Base-by-base conservation (phyloP, 192 early-diverging fungal species). In the Coemansia sp. region DNA sequence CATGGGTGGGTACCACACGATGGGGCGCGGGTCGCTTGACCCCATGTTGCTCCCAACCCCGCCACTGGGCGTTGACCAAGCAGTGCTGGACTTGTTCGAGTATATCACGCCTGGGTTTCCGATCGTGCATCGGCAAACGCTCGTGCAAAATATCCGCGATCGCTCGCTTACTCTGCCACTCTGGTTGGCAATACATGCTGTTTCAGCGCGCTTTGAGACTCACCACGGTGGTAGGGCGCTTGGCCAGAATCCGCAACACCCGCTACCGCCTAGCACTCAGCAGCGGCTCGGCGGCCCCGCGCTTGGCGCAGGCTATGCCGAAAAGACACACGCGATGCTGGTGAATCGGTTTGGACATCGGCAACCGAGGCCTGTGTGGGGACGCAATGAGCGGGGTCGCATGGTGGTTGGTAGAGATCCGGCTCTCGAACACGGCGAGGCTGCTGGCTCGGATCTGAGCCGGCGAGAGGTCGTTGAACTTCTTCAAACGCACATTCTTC, bases 171-270 rank as follows among this genome's bases (percentile, higher is more conserved):
- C 72, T 7, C 80, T 77, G 11, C 80, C 80, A 0, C 65, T 82
- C 32, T 82, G 80, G 80, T 75, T 82, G 22, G 75, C 80, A 27
- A 82, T 82, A 34, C 80, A 82, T 41, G 80, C 75, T 0, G 71
- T 82, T 13, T 61, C 80, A 8, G 71, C 80, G 9, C 75, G 71
- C 10, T 82, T 77, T 49, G 75, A 71, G 37, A 9, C 70, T 1
- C 69, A 70, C 10, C 66, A 69, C 55, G 63, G 41, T 12, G 35
- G 34, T 10, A 61, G 35, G 43, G 16, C 49, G 34, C 32, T 22
- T n/a, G 18, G 41, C 27, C 43, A 66, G 3, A 35, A 70, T 11
- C 39, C 22, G 27, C 44, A 66, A 3, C 44, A 70, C 16, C 39
- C 22, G n/a, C 37, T 59, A 16, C 37, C 37, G 22, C 24, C 16